Evolutionary conservation across 2,329 filamentous ascomycete genomes (phyloP), one percentile per base, ranked within the genome.

Genomic region (Incumbomyces lentus): DNA sequence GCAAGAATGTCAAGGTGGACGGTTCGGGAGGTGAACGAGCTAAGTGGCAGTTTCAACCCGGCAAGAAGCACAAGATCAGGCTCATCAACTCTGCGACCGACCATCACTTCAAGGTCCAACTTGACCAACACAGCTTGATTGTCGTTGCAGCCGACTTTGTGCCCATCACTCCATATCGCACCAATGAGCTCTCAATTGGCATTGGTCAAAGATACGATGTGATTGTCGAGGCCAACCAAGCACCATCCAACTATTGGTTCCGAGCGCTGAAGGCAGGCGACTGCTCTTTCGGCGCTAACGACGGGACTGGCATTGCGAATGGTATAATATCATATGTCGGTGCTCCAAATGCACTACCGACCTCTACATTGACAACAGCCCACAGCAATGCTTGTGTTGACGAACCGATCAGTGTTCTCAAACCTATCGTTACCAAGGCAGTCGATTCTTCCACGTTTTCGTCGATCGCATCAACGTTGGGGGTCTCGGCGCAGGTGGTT

Each of bases 241-340:
- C 52, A 50, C 29, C 40, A 6, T 52, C 49, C 10, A 54, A 66
- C 56, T 76, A 72, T 19, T 76, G 71, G 71, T 41, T 60, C 13
- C 53, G 59, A 10, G 56, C 58, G 4, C 50, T 55, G 16, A 49
- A 52, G 16, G 53, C 58, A 35, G 54, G 49, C 2, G 50, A 50
- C 8, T 60, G 58, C 49, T 51, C 51, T 35, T 59, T 52, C 18
- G 44, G 52, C 6, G 48, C 44, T 22, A 52, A 55, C 39, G 50
- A 36, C 16, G 49, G 50, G 10, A 49, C 53, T 31, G 52, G 55
- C 14, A 49, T 45, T 36, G 57, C 58, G 29, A 55, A 54, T 29
- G 57, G 57, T 26, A 58, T 60, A 33, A 35, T 60, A 36, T 52
- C 50, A 14, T 59, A 60, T 45, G 48, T 53, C 26, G 47, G 49